phyloP scores from a whole-genome alignment of 805 yeast species.

The Wickerhamomyces chaumierensis region DNA sequence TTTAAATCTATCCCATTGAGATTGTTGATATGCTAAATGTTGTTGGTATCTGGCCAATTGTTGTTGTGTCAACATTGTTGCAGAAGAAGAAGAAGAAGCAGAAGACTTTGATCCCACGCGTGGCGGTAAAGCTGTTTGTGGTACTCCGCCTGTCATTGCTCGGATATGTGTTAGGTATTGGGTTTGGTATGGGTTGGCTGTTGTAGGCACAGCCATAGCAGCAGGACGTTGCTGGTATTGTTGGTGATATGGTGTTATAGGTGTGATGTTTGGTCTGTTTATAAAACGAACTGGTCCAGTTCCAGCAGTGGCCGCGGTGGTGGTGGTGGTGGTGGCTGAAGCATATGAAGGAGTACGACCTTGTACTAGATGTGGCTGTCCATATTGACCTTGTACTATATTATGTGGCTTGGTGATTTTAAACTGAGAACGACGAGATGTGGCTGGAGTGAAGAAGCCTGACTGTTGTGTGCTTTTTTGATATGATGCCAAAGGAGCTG shows the following conservation, averaged over 20 bases:
- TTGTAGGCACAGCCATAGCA: conserved; percentile 1
- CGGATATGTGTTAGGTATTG: not conserved
- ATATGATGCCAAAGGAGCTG: conserved; percentile 25
- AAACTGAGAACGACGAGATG: conserved; percentile 8
- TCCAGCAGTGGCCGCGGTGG: no score
- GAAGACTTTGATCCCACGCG: no score
- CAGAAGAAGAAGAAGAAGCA: no score
- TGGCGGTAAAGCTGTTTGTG: no score
- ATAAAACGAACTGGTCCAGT: no score
- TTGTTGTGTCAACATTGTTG: conserved; percentile 11
- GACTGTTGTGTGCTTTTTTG: conserved; percentile 1
- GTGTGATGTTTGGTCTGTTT: conserved; percentile 6
- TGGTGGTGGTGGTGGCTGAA: conserved; percentile 1
- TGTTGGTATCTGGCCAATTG: conserved; percentile 17
- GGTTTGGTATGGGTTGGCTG: conserved; percentile 7
- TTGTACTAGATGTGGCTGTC: conserved; percentile 2
- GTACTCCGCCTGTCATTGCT: not conserved
- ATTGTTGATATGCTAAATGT: conserved; percentile 16
- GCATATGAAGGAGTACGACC: conserved; percentile 3
- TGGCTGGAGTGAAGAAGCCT: conserved; percentile 9
- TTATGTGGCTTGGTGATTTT: conserved; percentile 5
- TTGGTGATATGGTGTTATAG: conserved; percentile 6
- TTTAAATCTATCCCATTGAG: conserved; percentile 17
- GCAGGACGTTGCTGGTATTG: no score
- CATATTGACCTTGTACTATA: not conserved